Evolutionary conservation across 345 rosid species (phyloP).

Genomic region (Cardiospermum halicacabum): DNA sequence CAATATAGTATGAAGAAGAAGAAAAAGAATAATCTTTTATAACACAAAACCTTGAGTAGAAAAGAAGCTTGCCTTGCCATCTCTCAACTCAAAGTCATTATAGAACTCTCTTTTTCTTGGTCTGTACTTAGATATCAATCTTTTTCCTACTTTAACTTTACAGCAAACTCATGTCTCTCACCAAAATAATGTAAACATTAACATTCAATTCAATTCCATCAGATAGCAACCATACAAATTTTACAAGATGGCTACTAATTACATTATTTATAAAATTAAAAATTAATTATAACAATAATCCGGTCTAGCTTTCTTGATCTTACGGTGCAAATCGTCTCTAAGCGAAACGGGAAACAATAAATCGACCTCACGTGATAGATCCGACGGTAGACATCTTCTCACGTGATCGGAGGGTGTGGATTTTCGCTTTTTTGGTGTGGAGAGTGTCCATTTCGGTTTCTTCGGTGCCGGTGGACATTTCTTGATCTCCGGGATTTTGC

Average conservation of each 20-base stretch:
- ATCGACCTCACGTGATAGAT: constrained; percentile 43
- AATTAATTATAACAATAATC: too few species aligned
- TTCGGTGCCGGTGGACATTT: constrained; percentile 59
- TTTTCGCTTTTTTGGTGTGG: constrained; percentile 34
- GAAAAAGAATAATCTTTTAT: constrained; percentile 8
- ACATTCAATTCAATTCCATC: too few species aligned
- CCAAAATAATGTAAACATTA: constrained; percentile 2
- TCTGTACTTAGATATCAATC: constrained; percentile 12
- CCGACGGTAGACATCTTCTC: constrained; percentile 24
- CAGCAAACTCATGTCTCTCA: constrained; percentile 7
- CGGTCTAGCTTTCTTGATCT: constrained; percentile 62
- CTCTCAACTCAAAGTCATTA: constrained; percentile 12
- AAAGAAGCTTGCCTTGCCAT: constrained; percentile 18
- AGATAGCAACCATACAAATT: not conserved
- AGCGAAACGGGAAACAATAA: constrained; percentile 27
- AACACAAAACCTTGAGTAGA: constrained; percentile 32
- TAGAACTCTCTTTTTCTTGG: constrained; percentile 6
- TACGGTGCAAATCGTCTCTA: constrained; percentile 25
- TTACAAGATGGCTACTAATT: not conserved
- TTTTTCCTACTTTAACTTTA: constrained; percentile 22
- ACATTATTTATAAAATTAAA: too few species aligned
- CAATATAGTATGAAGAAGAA: not conserved
- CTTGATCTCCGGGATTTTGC: constrained; percentile 36
- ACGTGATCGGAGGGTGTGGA: constrained; percentile 11
- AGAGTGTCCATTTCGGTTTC: constrained; percentile 28